phyloP scores from a whole-genome alignment of 2,329 filamentous ascomycete species.

The Colletotrichum liriopes region DNA sequence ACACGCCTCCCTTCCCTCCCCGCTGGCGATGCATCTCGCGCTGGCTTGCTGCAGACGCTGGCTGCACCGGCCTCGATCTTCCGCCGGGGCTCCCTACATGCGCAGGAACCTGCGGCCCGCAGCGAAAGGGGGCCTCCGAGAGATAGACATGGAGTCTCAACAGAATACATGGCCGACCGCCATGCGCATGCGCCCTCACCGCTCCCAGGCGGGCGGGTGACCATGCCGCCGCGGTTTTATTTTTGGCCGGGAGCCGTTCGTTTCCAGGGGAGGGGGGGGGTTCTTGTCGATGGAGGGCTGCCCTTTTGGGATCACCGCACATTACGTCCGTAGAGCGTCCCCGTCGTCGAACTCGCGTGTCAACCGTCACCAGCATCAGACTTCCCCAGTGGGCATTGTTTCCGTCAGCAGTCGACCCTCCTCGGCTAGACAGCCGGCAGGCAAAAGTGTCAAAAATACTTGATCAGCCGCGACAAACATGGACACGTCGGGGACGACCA shows the following conservation, averaged over 20 bases:
- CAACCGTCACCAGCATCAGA: background rate
- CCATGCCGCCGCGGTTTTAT: background rate
- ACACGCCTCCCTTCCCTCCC: background rate
- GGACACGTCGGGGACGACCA: background rate
- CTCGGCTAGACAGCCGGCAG: background rate
- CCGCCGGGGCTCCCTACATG: background rate
- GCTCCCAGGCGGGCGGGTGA: background rate
- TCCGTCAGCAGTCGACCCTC: background rate
- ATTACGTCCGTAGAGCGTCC: slow-evolving; percentile 30
- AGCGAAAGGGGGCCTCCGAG: background rate
- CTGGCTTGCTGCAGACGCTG: slow-evolving; percentile 14
- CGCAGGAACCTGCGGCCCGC: background rate
- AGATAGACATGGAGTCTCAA: background rate
- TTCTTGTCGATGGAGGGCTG: background rate
- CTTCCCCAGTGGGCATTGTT: background rate
- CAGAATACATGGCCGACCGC: background rate
- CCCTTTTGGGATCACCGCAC: background rate
- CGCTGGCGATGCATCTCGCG: background rate
- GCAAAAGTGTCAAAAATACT: background rate
- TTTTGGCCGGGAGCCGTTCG: background rate
- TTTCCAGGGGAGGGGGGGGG: background rate
- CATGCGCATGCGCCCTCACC: slow-evolving; percentile 5
- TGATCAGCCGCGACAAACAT: background rate
- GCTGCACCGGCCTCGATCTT: slow-evolving; percentile 5
- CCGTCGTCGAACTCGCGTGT: background rate